Conservation (phyloP, 805 yeast species). For the Candida dajiaensis region DNA sequence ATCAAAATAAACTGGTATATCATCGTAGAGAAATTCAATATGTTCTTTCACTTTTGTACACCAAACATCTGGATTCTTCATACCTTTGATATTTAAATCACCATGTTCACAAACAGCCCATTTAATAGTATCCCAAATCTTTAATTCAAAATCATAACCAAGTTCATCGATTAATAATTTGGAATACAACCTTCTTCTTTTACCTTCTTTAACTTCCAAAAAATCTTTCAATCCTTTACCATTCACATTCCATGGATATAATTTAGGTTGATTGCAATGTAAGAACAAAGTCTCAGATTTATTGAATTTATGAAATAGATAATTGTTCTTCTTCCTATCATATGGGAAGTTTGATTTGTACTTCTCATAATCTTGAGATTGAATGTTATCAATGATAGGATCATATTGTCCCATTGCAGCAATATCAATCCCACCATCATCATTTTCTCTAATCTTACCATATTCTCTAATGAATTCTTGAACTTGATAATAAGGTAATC, state of each 20-base stretch:
- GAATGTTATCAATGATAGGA: conserved; percentile 37
- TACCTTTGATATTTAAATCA: conserved; percentile 32
- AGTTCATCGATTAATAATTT: conserved; percentile 17
- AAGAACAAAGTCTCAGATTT: conserved; percentile 22
- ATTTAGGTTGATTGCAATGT: conserved; percentile 25
- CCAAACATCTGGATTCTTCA: conserved; percentile 31
- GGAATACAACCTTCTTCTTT: conserved; percentile 18
- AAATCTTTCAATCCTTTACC: conserved; percentile 22
- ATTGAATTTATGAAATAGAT: conserved; percentile 15
- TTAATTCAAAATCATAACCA: conserved; percentile 25
- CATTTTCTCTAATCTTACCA: conserved; percentile 32
- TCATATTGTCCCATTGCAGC: conserved; percentile 54
- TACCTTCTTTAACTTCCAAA: conserved; percentile 13
- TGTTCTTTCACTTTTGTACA: conserved; percentile 35
- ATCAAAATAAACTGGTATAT: not conserved
- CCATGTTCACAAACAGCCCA: conserved; percentile 26
- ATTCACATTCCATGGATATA: conserved; percentile 25
- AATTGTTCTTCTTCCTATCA: conserved; percentile 15
- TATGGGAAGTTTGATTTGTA: conserved; percentile 13
- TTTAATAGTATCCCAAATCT: conserved; percentile 23
- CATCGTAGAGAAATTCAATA: conserved; percentile 27
- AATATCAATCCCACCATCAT: conserved; percentile 33
- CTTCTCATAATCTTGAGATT: conserved; percentile 9
- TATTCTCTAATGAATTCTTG: conserved; percentile 45
- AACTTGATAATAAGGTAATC: conserved; percentile 48